These are phyloP conservation scores for Aspergillus sp. DNA, from an alignment of 2,329 filamentous ascomycete species.

Conservation along the genomic window DNA sequence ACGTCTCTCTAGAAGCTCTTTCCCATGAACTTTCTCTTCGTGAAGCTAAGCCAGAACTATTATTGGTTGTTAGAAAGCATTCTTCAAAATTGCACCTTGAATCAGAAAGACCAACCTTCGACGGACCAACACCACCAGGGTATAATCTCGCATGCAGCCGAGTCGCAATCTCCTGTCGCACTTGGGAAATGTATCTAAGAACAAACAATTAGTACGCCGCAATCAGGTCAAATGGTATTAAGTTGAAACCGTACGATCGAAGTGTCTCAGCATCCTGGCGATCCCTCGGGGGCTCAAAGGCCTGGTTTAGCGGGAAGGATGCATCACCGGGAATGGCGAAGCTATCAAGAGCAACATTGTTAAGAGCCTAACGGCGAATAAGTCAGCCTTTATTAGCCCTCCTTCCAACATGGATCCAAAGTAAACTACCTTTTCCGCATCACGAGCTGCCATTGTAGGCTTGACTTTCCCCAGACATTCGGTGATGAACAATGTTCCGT, in stretches of 20 bases:
- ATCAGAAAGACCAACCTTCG: slow-evolving; percentile 48
- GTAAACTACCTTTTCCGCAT: slow-evolving; percentile 60
- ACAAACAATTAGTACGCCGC: neutral
- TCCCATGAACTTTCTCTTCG: slow-evolving; percentile 99
- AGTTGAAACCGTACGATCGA: slow-evolving; percentile 65
- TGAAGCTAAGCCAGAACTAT: slow-evolving; percentile 99
- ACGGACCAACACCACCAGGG: slow-evolving; percentile 69
- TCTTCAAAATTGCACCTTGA: neutral
- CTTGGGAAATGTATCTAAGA: slow-evolving; percentile 69
- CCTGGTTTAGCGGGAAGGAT: slow-evolving; percentile 90
- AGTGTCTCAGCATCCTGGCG: slow-evolving; percentile 86
- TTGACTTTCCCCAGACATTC: slow-evolving; percentile 88
- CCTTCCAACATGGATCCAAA: neutral
- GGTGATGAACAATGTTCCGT: slow-evolving; percentile 92
- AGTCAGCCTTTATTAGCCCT: neutral
- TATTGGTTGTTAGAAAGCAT: slow-evolving; percentile 22
- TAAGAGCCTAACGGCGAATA: slow-evolving; percentile 68
- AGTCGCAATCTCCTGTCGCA: slow-evolving; percentile 84
- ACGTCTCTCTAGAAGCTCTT: slow-evolving; percentile 66
- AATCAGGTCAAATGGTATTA: neutral
- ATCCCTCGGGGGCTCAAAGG: slow-evolving; percentile 85
- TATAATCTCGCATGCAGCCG: slow-evolving; percentile 85
- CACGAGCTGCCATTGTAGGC: slow-evolving; percentile 65
- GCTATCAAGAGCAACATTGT: slow-evolving; percentile 88
- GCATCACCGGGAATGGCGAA: slow-evolving; percentile 95